Base-by-base conservation (phyloP, 75 land plant species). In the Cunninghamia lanceolata region DNA sequence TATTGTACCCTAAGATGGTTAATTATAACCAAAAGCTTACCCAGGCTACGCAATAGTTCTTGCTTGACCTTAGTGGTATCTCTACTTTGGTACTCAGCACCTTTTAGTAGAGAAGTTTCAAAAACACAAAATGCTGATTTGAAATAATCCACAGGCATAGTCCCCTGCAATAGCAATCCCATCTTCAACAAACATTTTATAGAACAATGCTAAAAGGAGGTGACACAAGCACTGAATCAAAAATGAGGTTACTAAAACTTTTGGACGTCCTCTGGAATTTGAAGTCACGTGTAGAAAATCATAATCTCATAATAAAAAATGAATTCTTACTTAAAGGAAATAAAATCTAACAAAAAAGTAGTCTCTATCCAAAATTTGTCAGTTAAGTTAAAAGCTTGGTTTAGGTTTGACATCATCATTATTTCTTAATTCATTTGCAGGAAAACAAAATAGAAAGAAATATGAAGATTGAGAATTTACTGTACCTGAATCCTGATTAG, bases 21-120 rank as follows among this genome's bases (percentile, higher is more conserved):
- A 4, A 47, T 9, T 40, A 40, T 21, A 25, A 21, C 14, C 21
- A 83, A n/a, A 39, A 85, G 25, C 32, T 87, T 94, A 98, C 99
- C 97, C 77, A 97, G 89, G 82, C 95, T 94, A 70, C 93, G 94
- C 42, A 97, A 82, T 47, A 98, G 95, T 87, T 98, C 99, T 88
- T 98, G 94, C 87, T 94, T 93, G 83, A 93, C 99, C 87, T 98
- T 98, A 83, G 66, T 86, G 8, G 91, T 88, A 84, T 95, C 90
- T 86, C 53, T 87, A 82, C 86, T 91, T 43, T 85, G 86, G 74
- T 90, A 84, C 83, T 86, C 87, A 54, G 90, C 88, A 42, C 92
- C 88, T 82, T 86, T 87, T 83, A 79, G 90, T 59, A 94, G 89
- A 42, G 90, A 91, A 63, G 76, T 63, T 82, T 94, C 96, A 87